These are phyloP conservation scores for Botrytis elliptica DNA, from an alignment of 2,329 filamentous ascomycete genomes.

Conservation along the genomic window DNA sequence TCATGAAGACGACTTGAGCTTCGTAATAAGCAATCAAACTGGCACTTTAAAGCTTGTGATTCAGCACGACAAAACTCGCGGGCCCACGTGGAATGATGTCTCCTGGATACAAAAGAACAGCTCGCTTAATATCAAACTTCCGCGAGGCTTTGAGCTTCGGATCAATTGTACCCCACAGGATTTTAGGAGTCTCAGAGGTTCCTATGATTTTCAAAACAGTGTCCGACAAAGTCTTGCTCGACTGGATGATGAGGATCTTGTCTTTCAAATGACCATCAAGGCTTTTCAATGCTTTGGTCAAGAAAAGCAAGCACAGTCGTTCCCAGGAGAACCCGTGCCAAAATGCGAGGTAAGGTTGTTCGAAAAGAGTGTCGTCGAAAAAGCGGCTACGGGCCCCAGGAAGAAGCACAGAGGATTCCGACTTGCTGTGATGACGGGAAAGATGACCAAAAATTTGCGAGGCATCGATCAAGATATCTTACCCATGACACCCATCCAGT, in stretches of 20 bases:
- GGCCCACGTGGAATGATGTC: conserved; percentile 78
- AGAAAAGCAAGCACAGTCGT: conserved; percentile 64
- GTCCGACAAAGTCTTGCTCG: conserved; percentile 70
- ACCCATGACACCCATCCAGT: conserved; percentile 67
- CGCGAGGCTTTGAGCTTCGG: conserved; percentile 71
- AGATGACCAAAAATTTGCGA: conserved; percentile 73
- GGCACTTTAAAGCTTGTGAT: conserved; percentile 74
- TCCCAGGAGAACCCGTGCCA: conserved; percentile 71
- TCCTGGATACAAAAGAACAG: conserved; percentile 70
- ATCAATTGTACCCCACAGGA: conserved; percentile 73
- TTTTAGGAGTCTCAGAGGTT: conserved; percentile 75
- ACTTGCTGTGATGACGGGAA: conserved; percentile 73
- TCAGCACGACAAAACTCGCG: conserved; percentile 63
- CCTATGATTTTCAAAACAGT: conserved; percentile 80
- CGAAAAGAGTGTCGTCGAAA: conserved; percentile 66
- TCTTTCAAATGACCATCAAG: conserved; percentile 67
- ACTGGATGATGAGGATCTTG: conserved; percentile 65
- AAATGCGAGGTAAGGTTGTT: conserved; percentile 74
- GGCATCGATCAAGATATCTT: conserved; percentile 70
- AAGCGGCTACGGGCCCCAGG: conserved; percentile 69
- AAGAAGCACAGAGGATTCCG: conserved; percentile 77
- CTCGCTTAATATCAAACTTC: conserved; percentile 67
- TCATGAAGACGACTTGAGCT: conserved; percentile 66
- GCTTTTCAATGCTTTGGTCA: conserved; percentile 81
- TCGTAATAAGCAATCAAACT: conserved; percentile 76